Evolutionary conservation across 306 rosid species (phyloP).

Genomic region (Psophocarpus tetragonolobus): DNA sequence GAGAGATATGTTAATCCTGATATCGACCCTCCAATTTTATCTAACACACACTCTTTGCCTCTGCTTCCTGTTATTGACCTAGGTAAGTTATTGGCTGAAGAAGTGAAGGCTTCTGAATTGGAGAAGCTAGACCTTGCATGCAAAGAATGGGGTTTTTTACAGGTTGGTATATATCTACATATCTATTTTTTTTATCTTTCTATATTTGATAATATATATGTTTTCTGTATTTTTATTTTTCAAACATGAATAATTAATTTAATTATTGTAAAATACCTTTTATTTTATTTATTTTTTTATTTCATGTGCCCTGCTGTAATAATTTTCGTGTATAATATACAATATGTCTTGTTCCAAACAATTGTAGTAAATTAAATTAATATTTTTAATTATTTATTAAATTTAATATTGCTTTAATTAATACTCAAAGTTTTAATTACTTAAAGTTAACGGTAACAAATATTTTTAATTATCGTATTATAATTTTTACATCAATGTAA

Average conservation of each 20-base stretch:
- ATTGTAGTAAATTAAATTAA: not conserved
- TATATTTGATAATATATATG: not conserved
- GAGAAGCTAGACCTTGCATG: constrained; percentile 44
- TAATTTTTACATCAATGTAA: not conserved
- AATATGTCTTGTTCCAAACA: not conserved
- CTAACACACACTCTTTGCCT: constrained; percentile 21
- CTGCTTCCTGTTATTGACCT: constrained; percentile 49
- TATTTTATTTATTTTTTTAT: not conserved
- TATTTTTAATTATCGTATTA: not conserved
- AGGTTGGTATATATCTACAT: constrained; percentile 27
- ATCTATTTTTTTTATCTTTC: not conserved
- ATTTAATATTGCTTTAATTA: not conserved
- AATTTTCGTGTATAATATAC: not conserved
- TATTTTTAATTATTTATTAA: not conserved
- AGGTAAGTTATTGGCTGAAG: constrained; percentile 23
- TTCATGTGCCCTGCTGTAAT: not conserved
- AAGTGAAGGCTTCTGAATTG: constrained; percentile 34
- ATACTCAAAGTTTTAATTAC: not conserved
- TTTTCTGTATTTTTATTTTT: not conserved
- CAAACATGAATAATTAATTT: not conserved
- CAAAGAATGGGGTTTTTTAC: constrained; percentile 57
- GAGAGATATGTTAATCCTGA: constrained; percentile 35
- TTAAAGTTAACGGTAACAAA: not conserved
- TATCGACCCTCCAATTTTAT: constrained; percentile 37
- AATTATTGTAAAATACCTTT: not conserved